Evolutionary conservation across 2,329 filamentous ascomycete genomes (phyloP).

Genomic region (Epichloe hybrida): DNA sequence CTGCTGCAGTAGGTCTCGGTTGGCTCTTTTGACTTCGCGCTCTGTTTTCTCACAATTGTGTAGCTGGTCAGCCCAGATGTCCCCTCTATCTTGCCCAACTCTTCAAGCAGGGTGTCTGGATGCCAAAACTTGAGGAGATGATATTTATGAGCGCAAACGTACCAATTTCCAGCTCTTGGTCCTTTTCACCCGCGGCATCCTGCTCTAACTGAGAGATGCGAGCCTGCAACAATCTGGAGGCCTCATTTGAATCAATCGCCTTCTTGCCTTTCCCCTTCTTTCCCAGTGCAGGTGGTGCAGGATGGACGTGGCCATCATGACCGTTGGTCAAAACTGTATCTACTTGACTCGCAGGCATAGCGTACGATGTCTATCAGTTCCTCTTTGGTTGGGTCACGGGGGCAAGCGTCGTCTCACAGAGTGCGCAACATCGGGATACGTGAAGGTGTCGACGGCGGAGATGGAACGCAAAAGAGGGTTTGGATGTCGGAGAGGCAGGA

Average conservation of each 20-base stretch:
- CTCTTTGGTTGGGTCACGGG: constrained; percentile 5
- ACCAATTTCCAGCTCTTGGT: constrained; percentile 94
- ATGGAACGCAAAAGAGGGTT: background rate
- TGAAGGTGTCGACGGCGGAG: background rate
- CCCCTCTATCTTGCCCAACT: background rate
- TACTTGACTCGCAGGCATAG: constrained; percentile 27
- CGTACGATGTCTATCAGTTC: constrained; percentile 9
- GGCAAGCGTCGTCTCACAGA: constrained; percentile 8
- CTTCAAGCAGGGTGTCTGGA: background rate
- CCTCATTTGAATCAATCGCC: constrained; percentile 70
- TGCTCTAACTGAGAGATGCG: constrained; percentile 93
- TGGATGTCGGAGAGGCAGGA: background rate
- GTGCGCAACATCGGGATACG: background rate
- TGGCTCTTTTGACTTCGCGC: constrained; percentile 87
- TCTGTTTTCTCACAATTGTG: constrained; percentile 35
- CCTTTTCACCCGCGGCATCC: constrained; percentile 85
- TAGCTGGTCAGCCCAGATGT: background rate
- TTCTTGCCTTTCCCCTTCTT: constrained; percentile 85
- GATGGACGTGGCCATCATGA: constrained; percentile 25
- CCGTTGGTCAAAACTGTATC: constrained; percentile 30
- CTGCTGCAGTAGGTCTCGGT: constrained; percentile 75
- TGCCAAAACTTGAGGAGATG: background rate
- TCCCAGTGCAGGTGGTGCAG: constrained; percentile 26
- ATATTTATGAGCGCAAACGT: background rate
- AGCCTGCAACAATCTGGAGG: constrained; percentile 79